Percentiles rank a stretch among this genome's conserved stretches.
Evolutionary conservation across 768 basidiomycete species (phyloP).

Genomic region (Pulveroboletus sp.): DNA sequence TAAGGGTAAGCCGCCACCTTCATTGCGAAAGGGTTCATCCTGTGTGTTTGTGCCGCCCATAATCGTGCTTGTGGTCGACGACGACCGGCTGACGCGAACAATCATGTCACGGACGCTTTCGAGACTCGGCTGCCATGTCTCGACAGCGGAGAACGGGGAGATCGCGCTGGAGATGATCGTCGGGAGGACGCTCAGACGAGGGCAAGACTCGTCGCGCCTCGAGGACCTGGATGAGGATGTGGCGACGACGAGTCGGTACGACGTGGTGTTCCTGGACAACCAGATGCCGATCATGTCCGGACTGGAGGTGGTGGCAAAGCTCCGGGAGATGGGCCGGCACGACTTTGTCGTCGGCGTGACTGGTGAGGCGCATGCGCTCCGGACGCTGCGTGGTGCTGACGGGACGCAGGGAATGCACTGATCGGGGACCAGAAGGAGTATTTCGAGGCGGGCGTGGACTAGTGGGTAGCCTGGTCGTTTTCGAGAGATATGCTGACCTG

Average conservation of each 20-base stretch:
- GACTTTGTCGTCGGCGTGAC: slow-evolving; percentile 86
- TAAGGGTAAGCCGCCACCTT: slow-evolving; percentile 9
- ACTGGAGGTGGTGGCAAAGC: slow-evolving; percentile 56
- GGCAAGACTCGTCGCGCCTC: not conserved
- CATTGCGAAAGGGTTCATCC: slow-evolving; percentile 9
- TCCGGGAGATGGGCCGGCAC: slow-evolving; percentile 58
- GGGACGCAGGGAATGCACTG: slow-evolving; percentile 47
- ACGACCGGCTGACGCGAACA: slow-evolving; percentile 74
- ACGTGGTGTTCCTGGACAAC: slow-evolving; percentile 59
- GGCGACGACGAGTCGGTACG: slow-evolving; percentile 25
- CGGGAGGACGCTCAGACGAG: slow-evolving; percentile 26
- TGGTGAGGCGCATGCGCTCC: slow-evolving; percentile 36
- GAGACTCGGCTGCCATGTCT: slow-evolving; percentile 75
- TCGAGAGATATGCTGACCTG: not conserved
- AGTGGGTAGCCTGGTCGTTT: slow-evolving; percentile 42
- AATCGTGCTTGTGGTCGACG: slow-evolving; percentile 76
- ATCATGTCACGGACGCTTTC: slow-evolving; percentile 77
- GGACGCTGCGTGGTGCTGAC: slow-evolving; percentile 5
- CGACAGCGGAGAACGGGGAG: slow-evolving; percentile 81
- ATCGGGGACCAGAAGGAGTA: slow-evolving; percentile 70
- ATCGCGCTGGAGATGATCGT: slow-evolving; percentile 70
- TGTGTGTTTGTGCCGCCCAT: slow-evolving; percentile 46
- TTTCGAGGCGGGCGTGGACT: slow-evolving; percentile 68
- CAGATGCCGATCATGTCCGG: slow-evolving; percentile 85
- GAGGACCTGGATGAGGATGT: not conserved